Evolutionary conservation across 805 yeast species (phyloP), one percentile per base, ranked within the genome.

Genomic region (Teunomyces panamensis): DNA sequence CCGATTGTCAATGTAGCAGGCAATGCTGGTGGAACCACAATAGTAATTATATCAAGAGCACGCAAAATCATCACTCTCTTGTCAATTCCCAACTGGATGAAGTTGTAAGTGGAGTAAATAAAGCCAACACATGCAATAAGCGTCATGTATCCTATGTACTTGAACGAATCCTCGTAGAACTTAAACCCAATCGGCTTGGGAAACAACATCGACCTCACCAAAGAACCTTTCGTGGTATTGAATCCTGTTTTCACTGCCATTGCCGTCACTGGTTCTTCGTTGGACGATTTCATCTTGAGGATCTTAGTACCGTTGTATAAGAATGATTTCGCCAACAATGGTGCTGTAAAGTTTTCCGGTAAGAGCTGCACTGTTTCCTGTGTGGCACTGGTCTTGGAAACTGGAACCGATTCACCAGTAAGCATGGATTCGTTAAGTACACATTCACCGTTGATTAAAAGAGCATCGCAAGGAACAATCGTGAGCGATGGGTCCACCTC

Each of bases 1-100:
- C 99, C 99, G 50, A 94, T 92, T 0, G 99, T 90, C 51, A 94
- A 71, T 0, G 99, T 94, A 0, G 99, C 99, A 0, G 99, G 99
- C 39, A 94, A 75, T 0, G 99, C 99, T 1, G 99, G 99, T 1
- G 99, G 99, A 1, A 94, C 97, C 5, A 94, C 99, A 63, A 94
- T 90, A 0, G 99, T 94, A 46, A 94, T 85, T 45, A 94, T 80
- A 68, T 94, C 99, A 47, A 94, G 72, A 0, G 98, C 98, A 56
- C 99, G 79, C 47, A 94, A 71, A 5, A 91, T 75, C 73, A 94
- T 92, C 32, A 85, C 67, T 42, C 74, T 74, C 51, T 78, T 78
- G 4, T 85, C 83, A 33, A 94, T 65, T 0, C 95, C 94, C 51
- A 94, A 68, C 56, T 80, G 74, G 50, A 92, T 77, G 64, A 94